These are phyloP conservation scores for Oryza australiensis DNA, from an alignment of 176 grass and related monocot species.

Conservation along the genomic window DNA sequence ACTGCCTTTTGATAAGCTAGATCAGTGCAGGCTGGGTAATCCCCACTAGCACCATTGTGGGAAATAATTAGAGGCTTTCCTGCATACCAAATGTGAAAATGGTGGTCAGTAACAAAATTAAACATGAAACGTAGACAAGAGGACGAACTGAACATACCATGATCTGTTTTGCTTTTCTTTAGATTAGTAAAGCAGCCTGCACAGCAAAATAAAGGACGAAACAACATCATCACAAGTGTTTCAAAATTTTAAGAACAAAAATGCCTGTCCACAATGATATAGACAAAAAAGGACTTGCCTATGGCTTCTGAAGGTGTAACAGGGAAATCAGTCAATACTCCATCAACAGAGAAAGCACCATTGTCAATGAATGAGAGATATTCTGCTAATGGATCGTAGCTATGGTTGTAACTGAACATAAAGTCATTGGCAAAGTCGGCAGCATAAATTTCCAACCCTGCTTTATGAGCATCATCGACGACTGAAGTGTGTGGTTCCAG, in stretches of 20 bases:
- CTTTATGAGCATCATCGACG: conserved; percentile 82
- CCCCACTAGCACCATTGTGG: conserved; percentile 91
- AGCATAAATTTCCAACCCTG: conserved; percentile 83
- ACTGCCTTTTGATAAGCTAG: conserved; percentile 86
- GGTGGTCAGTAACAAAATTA: neutral
- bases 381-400: conserved; percentile 83
- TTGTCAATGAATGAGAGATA: conserved; percentile 85
- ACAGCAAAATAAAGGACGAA: conserved; percentile 5
- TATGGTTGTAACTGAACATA: conserved; percentile 74
- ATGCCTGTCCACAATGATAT: neutral
- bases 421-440: conserved; percentile 81
- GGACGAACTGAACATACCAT: conserved; percentile 45
- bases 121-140: neutral
- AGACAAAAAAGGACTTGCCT: conserved; percentile 45
- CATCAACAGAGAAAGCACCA: conserved; percentile 80
- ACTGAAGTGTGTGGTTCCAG: conserved; percentile 57
- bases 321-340: conserved; percentile 85
- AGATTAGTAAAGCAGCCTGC: conserved; percentile 84
- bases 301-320: conserved; percentile 73
- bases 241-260: neutral
- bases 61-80: conserved; percentile 85
- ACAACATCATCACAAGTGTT: neutral
- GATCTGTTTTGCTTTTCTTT: conserved; percentile 70
- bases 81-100: conserved; percentile 29
- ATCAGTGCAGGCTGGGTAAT: conserved; percentile 90